Percentiles rank a stretch among this genome's conserved stretches.
Conservation (phyloP, 2,329 filamentous ascomycete species). For the Colletotrichum brevisporum region DNA sequence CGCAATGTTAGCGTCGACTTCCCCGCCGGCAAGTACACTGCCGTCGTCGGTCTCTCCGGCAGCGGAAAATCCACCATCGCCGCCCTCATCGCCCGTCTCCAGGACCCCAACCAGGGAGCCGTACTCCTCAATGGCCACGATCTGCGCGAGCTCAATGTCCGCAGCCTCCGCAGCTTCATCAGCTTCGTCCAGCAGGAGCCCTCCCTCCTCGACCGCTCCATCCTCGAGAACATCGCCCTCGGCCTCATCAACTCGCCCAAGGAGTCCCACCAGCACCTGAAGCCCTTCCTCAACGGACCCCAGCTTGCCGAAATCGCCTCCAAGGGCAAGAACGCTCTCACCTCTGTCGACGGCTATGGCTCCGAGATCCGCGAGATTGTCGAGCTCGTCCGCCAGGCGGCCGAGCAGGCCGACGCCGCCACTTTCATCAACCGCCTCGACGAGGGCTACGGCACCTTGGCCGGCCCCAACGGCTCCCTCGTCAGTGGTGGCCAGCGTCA, state of each 20-base stretch:
- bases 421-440: slow-evolving; percentile 64
- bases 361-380: slow-evolving; percentile 58
- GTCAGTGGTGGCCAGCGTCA: slow-evolving; percentile 68
- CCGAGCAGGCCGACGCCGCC: slow-evolving; percentile 68
- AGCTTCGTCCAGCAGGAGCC: slow-evolving; percentile 53
- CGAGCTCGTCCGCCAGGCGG: slow-evolving; percentile 59
- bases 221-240: slow-evolving; percentile 60
- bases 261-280: slow-evolving; percentile 51
- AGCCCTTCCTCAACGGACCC: slow-evolving; percentile 56
- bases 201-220: slow-evolving; percentile 51
- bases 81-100: slow-evolving; percentile 57
- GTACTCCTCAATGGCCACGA: slow-evolving; percentile 56
- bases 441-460: slow-evolving; percentile 61
- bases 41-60: slow-evolving; percentile 65
- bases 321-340: slow-evolving; percentile 45
- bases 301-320: slow-evolving; percentile 60
- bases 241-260: slow-evolving; percentile 55
- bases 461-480: slow-evolving; percentile 62
- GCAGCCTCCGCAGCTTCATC: slow-evolving; percentile 49
- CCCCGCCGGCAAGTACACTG: slow-evolving; percentile 58
- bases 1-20: slow-evolving; percentile 52
- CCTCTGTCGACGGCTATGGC: slow-evolving; percentile 42
- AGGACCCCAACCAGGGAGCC: slow-evolving; percentile 58
- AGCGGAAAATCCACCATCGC: slow-evolving; percentile 64
- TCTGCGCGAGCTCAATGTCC: slow-evolving; percentile 53